A percentile compares a stretch with the other conserved stretches of the same genome.
Conservation (phyloP, 2,329 filamentous ascomycete species). For the Colletotrichum sp. region DNA sequence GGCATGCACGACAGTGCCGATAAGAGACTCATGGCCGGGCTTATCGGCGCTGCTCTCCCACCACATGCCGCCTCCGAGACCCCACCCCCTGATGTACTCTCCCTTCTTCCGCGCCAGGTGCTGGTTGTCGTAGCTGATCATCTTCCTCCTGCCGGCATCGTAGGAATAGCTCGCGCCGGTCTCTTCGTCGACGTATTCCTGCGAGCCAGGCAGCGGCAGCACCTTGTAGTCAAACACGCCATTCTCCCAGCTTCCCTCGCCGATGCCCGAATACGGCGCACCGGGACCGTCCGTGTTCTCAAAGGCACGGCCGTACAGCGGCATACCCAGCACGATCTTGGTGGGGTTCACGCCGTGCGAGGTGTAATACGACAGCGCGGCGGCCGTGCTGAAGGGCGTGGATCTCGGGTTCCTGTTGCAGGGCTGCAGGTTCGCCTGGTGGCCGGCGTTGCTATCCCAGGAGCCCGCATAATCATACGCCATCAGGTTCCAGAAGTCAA, state of each 20-base stretch:
- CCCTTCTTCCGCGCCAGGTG: constrained; percentile 72
- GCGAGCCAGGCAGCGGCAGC: constrained; percentile 71
- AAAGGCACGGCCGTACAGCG: constrained; percentile 88
- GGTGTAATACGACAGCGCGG: constrained; percentile 75
- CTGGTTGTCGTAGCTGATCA: constrained; percentile 82
- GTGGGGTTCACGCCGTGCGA: constrained; percentile 63
- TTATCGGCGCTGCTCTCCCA: constrained; percentile 90
- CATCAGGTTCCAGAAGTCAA: constrained; percentile 85
- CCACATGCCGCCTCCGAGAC: constrained; percentile 94
- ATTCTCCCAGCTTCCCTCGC: constrained; percentile 81
- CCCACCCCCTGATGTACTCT: constrained; percentile 67
- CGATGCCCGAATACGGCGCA: constrained; percentile 70
- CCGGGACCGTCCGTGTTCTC: constrained; percentile 78
- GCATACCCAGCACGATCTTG: constrained; percentile 91
- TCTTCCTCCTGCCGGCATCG: constrained; percentile 60
- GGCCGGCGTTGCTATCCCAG: constrained; percentile 75
- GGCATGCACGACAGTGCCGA: constrained; percentile 63
- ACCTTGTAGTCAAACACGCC: constrained; percentile 91
- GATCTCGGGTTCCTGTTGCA: constrained; percentile 58
- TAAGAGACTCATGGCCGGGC: constrained; percentile 67
- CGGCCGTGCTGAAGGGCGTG: constrained; percentile 80
- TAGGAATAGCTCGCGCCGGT: constrained; percentile 80
- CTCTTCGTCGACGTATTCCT: constrained; percentile 66
- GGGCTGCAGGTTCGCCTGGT: constrained; percentile 80
- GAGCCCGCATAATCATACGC: constrained; percentile 87